Evolutionary conservation across 2,329 filamentous ascomycete species (phyloP), one percentile per base, ranked within the genome.

Genomic region (Aspergillus caelatus): DNA sequence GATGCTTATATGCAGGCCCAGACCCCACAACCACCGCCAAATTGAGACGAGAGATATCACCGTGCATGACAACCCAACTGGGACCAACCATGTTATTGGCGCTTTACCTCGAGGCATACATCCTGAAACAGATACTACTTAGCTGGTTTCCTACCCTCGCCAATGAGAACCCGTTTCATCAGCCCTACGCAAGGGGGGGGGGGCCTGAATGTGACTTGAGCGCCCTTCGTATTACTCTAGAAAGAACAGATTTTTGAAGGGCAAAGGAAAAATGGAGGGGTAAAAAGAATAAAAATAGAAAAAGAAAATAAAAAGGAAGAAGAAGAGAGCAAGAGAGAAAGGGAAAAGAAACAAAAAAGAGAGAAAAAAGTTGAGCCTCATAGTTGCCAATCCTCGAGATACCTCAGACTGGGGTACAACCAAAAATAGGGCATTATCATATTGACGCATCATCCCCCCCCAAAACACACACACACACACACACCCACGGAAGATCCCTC

Each of bases 331-430:
- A 26, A 26, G 26, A 26, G 2, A 26, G 26, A 26, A 34, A 21
- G 34, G 34, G 11, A 36, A 36, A 36, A n/a, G 19, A 19, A 6
- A 14, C 0, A 10, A 19, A n/a, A n/a, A 39, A 9, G 16, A 39
- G 1, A 39, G 11, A 16, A 30, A 52, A 54, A 28, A 55, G 43
- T 64, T 65, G 61, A 67, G 65, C 61, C 65, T 62, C 61, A 65
- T 52, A 50, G 39, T 46, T 23, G 16, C 8, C 32, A 23, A 14
- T 28, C 32, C 14, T 50, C 11, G 11, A 46, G 16, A 48, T 41
- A 41, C 45, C 12, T 48, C 23, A 26, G 43, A 46, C 21, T 23
- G 23, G 45, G 19, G 48, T 32, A 34, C n/a, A 32, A 3, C 8
- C 30, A 52, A 34, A 28, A 52, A 52, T 52, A 52, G 48, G 19